Evolutionary conservation across 306 rosid species (phyloP), one percentile per base, ranked within the genome.

Genomic region (Inga oerstediana): DNA sequence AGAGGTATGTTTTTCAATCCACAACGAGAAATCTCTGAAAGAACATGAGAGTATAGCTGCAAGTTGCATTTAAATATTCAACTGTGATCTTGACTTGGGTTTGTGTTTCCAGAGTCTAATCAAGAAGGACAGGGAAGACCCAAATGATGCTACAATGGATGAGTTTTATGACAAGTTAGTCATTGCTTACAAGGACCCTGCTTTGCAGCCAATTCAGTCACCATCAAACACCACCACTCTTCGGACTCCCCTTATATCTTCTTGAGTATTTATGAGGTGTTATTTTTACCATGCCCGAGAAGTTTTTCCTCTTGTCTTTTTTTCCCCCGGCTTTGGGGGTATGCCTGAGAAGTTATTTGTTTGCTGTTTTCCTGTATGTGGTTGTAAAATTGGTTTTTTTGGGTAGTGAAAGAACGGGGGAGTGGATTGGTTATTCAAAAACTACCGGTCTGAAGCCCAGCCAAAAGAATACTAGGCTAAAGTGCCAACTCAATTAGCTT

Each of bases 101-200:
- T 76, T 78, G 79, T 44, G 56, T 79, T 88, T 82, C n/a, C 91
- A 94, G 97, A 86, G 87, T 89, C 89, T 94, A 91, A 86, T 96
- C 81, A 94, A 87, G 87, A 96, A 92, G 88, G 99, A 97, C 66
- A 91, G 91, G 84, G 90, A 88, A 79, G 94, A 94, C 66, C 85
- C 82, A 79, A 87, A 86, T 68, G 92, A 89, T 80, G 59, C 89
- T 52, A 56, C 83, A 44, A 87, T 97, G 92, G 68, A 75, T 15
- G 93, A 86, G 71, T 97, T 97, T 85, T 88, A 82, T 51, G 72
- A 87, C 19, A 84, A 83, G 30, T 73, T 97, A 95, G 86, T 88
- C 49, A 80, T 68, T 46, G 89, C 90, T 39, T 96, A 96, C 84
- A 85, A 84, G 82, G 97, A 96, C 84, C 98, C 99, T 8, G 90